Percentiles rank a stretch among this genome's conserved stretches.
Conservation (phyloP, 176 grass and related monocot genomes). For the Phyllostachys edulis region DNA sequence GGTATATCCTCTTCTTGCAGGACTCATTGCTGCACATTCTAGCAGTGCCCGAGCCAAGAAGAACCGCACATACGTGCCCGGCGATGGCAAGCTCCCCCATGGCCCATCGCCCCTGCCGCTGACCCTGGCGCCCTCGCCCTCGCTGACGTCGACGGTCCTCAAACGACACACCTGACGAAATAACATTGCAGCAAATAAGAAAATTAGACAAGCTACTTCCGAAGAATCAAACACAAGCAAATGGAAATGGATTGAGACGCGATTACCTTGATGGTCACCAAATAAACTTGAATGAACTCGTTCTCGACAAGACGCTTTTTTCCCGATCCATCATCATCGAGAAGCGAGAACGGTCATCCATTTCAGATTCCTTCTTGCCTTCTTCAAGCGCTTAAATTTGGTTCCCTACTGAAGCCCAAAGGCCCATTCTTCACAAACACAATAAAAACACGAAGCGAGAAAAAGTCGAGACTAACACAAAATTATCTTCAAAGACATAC, state of each 20-base stretch:
- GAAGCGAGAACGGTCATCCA: conserved; percentile 53
- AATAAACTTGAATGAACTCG: conserved; percentile 81
- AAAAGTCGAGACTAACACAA: background rate
- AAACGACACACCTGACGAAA: conserved; percentile 45
- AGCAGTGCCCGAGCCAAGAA: no score
- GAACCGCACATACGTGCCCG: no score
- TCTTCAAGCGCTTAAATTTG: conserved; percentile 93
- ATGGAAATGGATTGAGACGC: background rate
- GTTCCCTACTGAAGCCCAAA: conserved; percentile 46
- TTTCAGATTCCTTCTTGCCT: conserved; percentile 75
- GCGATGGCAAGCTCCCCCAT: no score
- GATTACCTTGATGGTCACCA: conserved; percentile 74
- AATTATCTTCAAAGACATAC: conserved; percentile 42
- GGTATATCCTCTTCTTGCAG: no score
- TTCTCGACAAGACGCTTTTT: conserved; percentile 62
- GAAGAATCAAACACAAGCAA: background rate
- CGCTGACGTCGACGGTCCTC: no score
- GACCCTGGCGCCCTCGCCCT: no score
- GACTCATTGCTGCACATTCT: no score
- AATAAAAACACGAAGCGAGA: background rate
- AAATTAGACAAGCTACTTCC: conserved; percentile 4
- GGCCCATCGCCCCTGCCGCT: no score
- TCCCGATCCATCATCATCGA: conserved; percentile 77
- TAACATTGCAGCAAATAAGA: conserved; percentile 14
- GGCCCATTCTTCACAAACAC: background rate